Base-by-base conservation (phyloP, 2,329 filamentous ascomycete genomes). In the Pseudogymnoascus verrucosus region DNA sequence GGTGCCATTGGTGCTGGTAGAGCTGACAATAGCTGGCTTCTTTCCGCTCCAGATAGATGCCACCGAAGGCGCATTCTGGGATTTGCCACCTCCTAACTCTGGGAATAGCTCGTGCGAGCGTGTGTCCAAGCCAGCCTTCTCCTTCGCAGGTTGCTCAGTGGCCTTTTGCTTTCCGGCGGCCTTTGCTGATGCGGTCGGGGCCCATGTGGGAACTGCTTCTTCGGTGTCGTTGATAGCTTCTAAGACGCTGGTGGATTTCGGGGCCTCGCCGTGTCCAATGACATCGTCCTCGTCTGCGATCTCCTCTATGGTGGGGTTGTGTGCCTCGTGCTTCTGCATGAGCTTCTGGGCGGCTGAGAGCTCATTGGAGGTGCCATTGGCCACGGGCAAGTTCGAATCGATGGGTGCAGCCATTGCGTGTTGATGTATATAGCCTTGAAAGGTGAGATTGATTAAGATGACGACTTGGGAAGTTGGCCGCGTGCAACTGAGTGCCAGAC, bases 61-160 rank as follows among this genome's bases (percentile, higher is more conserved):
- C 65, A 86, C 82, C 68, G 85, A 83, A 64, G 86, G 81, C 67
- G 83, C 76, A 16, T 78, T 76, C 36, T 86, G 79, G 76, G 86
- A 80, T 76, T 86, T 86, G 21, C 78, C 84, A 67, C 84, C 82
- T 62, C 93, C 93, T 57, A 99, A 84, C 70, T 93, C 88, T n/a
- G 95, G 95, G 82, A 99, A 99, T 65, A 90, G 80, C 76, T 98
- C 93, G 73, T 96, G 90, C 16, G 91, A 96, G 72, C 90, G 84
- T 19, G 91, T 93, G 76, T 98, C 91, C 66, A 97, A 79, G 62
- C 81, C 70, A 47, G 78, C 69, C 64, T 71, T 70, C 51, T 73
- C 70, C 61, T 74, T 76, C 34, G 76, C 66, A 47, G 74, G 68
- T 51, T 72, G 74, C 1, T 78, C 75, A 63, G 84, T 79, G 37